These are phyloP conservation scores for Rhododendron ferrugineum DNA, from an alignment of 148 eudicot species.

Conservation along the genomic window DNA sequence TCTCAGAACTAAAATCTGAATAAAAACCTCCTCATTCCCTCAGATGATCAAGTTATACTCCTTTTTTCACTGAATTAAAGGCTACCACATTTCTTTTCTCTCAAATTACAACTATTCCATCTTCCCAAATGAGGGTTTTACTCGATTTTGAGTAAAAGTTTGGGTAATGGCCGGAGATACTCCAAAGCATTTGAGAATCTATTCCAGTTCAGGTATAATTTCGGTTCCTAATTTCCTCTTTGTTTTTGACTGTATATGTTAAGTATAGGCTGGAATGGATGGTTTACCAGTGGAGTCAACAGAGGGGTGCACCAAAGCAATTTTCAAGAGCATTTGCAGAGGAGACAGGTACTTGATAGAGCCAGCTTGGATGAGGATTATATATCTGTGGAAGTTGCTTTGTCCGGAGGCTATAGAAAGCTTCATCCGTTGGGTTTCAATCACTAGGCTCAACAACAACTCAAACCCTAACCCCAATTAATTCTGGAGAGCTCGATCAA, in stretches of 20 bases:
- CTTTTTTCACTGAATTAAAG: too few species aligned
- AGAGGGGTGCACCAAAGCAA: slow-evolving; percentile 30
- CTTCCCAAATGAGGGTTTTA: too few species aligned
- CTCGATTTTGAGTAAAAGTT: too few species aligned
- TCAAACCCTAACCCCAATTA: background rate
- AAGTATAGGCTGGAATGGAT: slow-evolving; percentile 31
- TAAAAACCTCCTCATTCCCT: too few species aligned
- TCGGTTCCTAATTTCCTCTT: background rate
- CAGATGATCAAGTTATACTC: too few species aligned
- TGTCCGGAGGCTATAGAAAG: slow-evolving; percentile 46
- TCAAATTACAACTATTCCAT: too few species aligned
- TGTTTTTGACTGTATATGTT: background rate
- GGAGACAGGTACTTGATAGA: slow-evolving; percentile 32
- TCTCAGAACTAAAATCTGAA: too few species aligned
- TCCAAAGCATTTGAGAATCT: too few species aligned
- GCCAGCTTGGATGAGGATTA: slow-evolving; percentile 25
- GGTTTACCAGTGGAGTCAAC: slow-evolving; percentile 24
- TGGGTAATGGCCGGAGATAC: too few species aligned
- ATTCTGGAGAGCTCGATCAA: background rate
- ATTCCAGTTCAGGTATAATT: too few species aligned
- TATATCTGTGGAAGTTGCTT: slow-evolving; percentile 22
- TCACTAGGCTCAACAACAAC: slow-evolving; percentile 28
- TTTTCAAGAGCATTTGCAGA: slow-evolving; percentile 19
- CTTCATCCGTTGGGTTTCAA: slow-evolving; percentile 21
- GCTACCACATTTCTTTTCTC: too few species aligned